phyloP scores from a whole-genome alignment of 768 basidiomycete species.

The Xerocomus spinulosus region DNA sequence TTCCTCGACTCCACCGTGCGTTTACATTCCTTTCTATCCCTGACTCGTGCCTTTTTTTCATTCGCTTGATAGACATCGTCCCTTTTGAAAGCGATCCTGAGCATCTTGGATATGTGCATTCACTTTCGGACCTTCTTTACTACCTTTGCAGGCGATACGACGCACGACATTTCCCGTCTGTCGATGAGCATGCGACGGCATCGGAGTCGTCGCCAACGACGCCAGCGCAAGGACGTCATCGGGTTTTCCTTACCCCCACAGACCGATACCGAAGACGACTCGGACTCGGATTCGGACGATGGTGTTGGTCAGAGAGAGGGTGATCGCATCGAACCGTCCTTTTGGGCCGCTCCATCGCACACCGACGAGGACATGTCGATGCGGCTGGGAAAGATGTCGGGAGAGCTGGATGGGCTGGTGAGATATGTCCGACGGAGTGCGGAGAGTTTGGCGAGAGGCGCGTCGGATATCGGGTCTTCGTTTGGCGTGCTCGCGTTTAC shows the following conservation, averaged over 20 bases:
- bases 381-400: conserved; percentile 58
- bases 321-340: conserved; percentile 32
- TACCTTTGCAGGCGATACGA: conserved; percentile 56
- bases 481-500: conserved; percentile 73
- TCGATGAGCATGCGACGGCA: conserved; percentile 54
- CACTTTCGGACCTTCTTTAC: conserved; percentile 64
- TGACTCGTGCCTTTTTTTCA: not conserved
- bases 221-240: conserved; percentile 54
- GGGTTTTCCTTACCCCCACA: conserved; percentile 48
- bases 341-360: conserved; percentile 38
- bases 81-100: conserved; percentile 60
- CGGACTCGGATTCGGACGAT: conserved; percentile 33
- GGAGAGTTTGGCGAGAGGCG: conserved; percentile 61
- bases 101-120: conserved; percentile 69
- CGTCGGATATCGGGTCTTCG: conserved; percentile 53
- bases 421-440: conserved; percentile 64
- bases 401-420: conserved; percentile 67
- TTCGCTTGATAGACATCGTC: conserved; percentile 50
- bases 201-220: conserved; percentile 55
- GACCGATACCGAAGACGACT: conserved; percentile 28
- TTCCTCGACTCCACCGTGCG: conserved; percentile 59
- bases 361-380: conserved; percentile 46
- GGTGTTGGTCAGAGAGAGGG: conserved; percentile 15
- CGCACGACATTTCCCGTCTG: conserved; percentile 49
- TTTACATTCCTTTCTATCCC: not conserved